phyloP scores from a whole-genome alignment of 2,329 filamentous ascomycete genomes.

The Colletotrichum melonis region DNA sequence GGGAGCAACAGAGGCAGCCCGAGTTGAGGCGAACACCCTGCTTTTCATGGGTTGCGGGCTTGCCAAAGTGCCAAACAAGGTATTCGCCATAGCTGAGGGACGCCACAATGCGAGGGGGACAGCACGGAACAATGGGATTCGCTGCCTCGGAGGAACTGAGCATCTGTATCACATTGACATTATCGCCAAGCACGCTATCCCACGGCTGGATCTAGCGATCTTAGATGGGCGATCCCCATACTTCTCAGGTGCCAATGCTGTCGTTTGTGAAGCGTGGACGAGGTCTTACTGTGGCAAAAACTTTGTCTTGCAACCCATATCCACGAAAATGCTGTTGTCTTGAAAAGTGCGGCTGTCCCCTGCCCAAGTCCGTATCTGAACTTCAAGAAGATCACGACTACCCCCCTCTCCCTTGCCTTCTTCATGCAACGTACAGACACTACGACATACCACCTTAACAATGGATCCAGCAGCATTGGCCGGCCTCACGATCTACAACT shows the following conservation, averaged over 20 bases:
- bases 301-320: not conserved
- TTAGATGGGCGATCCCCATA: not conserved
- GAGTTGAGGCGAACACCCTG: not conserved
- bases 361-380: not conserved
- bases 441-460: not conserved
- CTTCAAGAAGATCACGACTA: not conserved
- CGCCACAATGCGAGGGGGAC: not conserved
- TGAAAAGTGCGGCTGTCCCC: not conserved
- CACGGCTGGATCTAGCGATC: not conserved
- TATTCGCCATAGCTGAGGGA: not conserved
- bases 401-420: not conserved
- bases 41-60: not conserved
- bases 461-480: conserved; percentile 21
- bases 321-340: not conserved
- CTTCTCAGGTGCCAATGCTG: not conserved
- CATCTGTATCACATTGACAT: not conserved
- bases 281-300: not conserved
- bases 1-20: not conserved
- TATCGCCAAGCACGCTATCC: conserved; percentile 18
- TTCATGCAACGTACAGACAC: not conserved
- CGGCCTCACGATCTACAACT: conserved; percentile 43
- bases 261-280: not conserved
- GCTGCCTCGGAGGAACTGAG: not conserved
- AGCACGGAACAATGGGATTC: not conserved
- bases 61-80: not conserved